Conservation (phyloP, 202 grass and related monocot species). For the Digitaria exilis region DNA sequence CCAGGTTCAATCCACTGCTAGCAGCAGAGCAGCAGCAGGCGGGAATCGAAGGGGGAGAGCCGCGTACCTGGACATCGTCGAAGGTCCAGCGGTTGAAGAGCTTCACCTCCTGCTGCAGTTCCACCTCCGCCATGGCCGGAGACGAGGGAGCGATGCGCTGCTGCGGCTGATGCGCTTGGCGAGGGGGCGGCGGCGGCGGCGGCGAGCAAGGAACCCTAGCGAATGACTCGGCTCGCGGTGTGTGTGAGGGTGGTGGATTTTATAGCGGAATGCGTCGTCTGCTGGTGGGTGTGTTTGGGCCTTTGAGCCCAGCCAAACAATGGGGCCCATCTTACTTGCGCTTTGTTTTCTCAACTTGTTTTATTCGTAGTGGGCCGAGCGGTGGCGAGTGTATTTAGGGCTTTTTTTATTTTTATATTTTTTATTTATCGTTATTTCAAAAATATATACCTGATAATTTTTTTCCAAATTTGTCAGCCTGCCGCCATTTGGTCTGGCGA, state of each 20-base stretch:
- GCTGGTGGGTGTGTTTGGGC: neutral
- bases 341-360: too few species aligned
- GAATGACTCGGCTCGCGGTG: neutral
- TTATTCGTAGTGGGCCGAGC: too few species aligned
- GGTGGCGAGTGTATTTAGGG: too few species aligned
- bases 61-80: constrained; percentile 56
- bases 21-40: neutral
- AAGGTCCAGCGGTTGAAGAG: constrained; percentile 82
- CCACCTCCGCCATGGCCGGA: constrained; percentile 42
- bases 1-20: neutral
- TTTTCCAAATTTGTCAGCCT: too few species aligned
- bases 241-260: neutral
- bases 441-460: too few species aligned
- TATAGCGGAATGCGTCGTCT: neutral
- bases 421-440: too few species aligned
- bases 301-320: neutral
- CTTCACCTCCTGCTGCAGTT: constrained; percentile 54
- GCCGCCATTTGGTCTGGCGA: too few species aligned
- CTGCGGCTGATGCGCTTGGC: neutral
- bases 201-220: constrained; percentile 43
- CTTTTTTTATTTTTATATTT: too few species aligned
- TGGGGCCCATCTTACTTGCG: neutral
- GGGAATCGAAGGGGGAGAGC: neutral
- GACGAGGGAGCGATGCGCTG: neutral
- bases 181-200: neutral